Evolutionary conservation across 1,139 yeast genomes (phyloP).

Genomic region (Arxiozyma telluris): DNA sequence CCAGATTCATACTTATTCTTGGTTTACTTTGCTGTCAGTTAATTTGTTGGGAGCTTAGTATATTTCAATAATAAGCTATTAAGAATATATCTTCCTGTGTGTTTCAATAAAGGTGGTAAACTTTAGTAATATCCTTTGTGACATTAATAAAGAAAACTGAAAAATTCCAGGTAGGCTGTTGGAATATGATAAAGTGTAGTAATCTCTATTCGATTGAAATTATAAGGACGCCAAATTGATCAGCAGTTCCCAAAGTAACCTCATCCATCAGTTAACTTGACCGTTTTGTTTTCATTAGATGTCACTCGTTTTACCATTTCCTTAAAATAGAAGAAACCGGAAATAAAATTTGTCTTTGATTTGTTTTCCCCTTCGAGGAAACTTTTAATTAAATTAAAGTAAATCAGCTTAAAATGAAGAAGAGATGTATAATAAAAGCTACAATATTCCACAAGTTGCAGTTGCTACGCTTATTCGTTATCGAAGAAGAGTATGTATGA

Average conservation of each 20-base stretch:
- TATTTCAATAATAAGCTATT: too few relatives aligned
- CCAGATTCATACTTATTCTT: slow-evolving; percentile 10
- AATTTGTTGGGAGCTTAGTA: too few relatives aligned
- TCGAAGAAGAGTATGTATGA: not conserved
- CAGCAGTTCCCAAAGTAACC: not conserved
- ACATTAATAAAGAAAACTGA: not conserved
- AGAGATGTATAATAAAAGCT: not conserved
- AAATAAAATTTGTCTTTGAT: too few relatives aligned
- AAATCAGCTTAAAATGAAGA: too few relatives aligned
- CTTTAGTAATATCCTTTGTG: not conserved
- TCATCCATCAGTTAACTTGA: not conserved
- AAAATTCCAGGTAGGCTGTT: not conserved
- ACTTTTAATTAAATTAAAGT: too few relatives aligned
- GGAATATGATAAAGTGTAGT: too few relatives aligned
- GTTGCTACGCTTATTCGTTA: not conserved
- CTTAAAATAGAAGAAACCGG: not conserved
- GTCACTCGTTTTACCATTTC: not conserved
- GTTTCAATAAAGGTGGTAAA: not conserved
- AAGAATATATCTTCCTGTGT: not conserved
- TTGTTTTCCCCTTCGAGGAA: not conserved
- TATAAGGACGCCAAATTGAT: too few relatives aligned
- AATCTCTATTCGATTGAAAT: not conserved
- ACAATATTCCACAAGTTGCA: not conserved
- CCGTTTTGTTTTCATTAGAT: not conserved
- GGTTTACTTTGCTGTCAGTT: not conserved